phyloP scores from a whole-genome alignment of 1,284 basidiomycete genomes.

The Cutaneotrichosporon sp. region DNA sequence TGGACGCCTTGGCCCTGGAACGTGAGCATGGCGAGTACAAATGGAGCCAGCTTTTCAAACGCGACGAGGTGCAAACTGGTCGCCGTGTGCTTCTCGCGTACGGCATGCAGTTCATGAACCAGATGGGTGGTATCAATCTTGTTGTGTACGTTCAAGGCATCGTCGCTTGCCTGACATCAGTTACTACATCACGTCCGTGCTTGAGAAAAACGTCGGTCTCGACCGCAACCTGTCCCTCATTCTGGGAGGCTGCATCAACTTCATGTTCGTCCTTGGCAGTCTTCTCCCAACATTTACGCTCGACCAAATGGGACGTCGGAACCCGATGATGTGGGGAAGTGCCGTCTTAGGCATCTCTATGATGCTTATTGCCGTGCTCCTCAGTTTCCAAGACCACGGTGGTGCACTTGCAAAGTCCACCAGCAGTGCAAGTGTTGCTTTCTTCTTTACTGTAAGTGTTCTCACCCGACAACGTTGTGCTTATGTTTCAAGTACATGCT shows the following conservation, averaged over 20 bases:
- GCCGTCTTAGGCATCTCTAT: slow-evolving; percentile 6
- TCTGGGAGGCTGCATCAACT: slow-evolving; percentile 12
- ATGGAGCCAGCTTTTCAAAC: slow-evolving; percentile 14
- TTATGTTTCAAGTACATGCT: slow-evolving; percentile 5
- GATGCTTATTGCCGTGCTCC: slow-evolving; percentile 15
- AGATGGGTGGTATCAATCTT: slow-evolving; percentile 15
- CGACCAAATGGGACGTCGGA: slow-evolving; percentile 13
- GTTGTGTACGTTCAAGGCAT: slow-evolving; percentile 3
- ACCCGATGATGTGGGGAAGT: slow-evolving; percentile 11
- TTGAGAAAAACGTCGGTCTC: slow-evolving; percentile 13
- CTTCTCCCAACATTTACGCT: slow-evolving; percentile 10
- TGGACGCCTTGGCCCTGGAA: slow-evolving; percentile 32
- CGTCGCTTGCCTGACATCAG: neutral
- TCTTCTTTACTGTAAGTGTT: slow-evolving; percentile 6
- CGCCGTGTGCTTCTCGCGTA: slow-evolving; percentile 12
- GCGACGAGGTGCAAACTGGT: slow-evolving; percentile 13
- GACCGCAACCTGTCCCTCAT: slow-evolving; percentile 10
- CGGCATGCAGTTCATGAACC: slow-evolving; percentile 14
- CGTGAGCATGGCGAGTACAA: slow-evolving; percentile 13
- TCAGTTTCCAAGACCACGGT: slow-evolving; percentile 36
- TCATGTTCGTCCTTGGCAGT: slow-evolving; percentile 11
- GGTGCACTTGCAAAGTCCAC: slow-evolving; percentile 19
- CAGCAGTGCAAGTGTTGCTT: neutral
- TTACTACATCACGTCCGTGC: slow-evolving; percentile 13
- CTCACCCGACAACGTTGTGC: neutral